Base-by-base conservation (phyloP, 495 filamentous ascomycete genomes). In the Aspergillus haitiensis region DNA sequence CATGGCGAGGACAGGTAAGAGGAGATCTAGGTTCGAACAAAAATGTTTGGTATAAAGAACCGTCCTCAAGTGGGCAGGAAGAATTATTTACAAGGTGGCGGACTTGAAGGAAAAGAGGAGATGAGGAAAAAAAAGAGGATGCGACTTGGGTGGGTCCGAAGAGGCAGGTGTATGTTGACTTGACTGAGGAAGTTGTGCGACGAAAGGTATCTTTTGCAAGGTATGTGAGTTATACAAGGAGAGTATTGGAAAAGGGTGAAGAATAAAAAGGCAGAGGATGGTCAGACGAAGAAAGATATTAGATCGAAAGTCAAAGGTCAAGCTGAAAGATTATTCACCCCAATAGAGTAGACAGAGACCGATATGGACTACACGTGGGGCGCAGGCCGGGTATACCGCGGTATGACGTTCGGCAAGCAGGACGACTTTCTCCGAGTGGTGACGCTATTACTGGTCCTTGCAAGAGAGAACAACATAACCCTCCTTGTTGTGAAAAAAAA, bases 371-470 rank as follows among this genome's bases (percentile, higher is more conserved):
- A 63, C 64, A 61, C 62, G 65, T 63, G 66, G 59, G 61, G 66
- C 64, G 56, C 62, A 54, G 50, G 31, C 56, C 65, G 56, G 50
- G 63, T 64, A 65, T 52, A 61, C 67, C 70, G 61, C 56, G 64
- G 61, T 64, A 64, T 61, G 58, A 67, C 64, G 64, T 67, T 59
- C 61, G 61, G 64, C 58, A 61, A 44, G 18, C n/a, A 33, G 15
- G 63, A 32, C 42, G 55, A 44, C 35, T 52, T 62, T 59, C 40
- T 40, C 40, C 52, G 44, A 50, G 33, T 55, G 51, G 42, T 57
- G 54, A 65, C 55, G 59, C 56, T 34, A 53, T 52, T 44, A 56
- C 54, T 35, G 15, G 40, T 52, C 42, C 42, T 48, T 27, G 36
- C 32, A 51, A 42, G 56, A 42, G 39, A 60, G 21, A 13, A 6